Base-by-base conservation (phyloP, 805 yeast species). In the Yarrowia alimentaria region DNA sequence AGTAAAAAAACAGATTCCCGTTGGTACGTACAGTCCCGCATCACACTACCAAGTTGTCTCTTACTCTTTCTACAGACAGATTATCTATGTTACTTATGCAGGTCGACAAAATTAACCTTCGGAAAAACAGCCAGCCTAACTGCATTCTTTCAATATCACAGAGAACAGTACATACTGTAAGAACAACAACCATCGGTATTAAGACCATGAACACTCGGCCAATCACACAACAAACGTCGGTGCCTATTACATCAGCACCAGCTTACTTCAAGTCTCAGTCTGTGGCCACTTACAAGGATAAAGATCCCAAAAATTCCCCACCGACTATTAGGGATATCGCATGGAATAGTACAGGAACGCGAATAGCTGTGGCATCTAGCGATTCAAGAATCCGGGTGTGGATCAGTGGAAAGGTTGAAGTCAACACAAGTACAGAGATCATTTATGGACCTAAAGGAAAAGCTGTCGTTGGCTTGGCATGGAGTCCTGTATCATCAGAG, bases 401-500 rank as follows among this genome's bases (percentile, higher is more conserved):
- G 72, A 61, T 59, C 10, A 43, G 60, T 4, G 68, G 64, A 14
- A 56, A 73, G 26, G 70, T 75, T 2, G 66, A 68, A 3, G 59
- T 60, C 16, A 53, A 57, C 14, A 49, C 63, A 63, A 24, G 68
- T 74, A 2, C 80, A 77, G 55, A n/a, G n/a, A n/a, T n/a, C n/a
- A n/a, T n/a, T n/a, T n/a, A n/a, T n/a, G n/a, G n/a, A n/a, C n/a
- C n/a, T n/a, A n/a, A n/a, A n/a, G n/a, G n/a, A 53, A 56, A 3
- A 62, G 63, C 38, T 57, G 69, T 1, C 73, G 74, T 16, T 73
- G 55, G 68, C 17, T 53, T 79, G 7, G 57, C 71, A 2, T 79
- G 81, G 81, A 66, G 73, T 38, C 81, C 83, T 0, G 59, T 60
- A 14, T 60, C 68, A 21, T 76, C 77, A 21, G 67, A 67, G 32